A percentile compares a stretch with the other conserved stretches of the same genome.
Conservation (phyloP, 441 rosid species). For the Erodium chrysanthum region DNA sequence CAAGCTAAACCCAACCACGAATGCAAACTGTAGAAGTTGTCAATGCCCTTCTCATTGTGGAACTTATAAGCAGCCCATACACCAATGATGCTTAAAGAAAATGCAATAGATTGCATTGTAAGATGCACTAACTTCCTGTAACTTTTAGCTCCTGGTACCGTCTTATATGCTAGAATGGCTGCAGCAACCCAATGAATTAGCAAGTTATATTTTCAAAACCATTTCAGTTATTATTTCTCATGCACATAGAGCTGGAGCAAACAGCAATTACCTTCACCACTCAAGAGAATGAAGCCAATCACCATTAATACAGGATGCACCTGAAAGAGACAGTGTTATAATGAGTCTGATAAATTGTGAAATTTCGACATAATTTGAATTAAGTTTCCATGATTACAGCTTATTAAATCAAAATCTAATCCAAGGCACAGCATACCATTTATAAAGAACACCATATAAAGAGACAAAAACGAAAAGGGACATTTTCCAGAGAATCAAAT, state of each 20-base stretch:
- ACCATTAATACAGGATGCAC: constrained; percentile 83
- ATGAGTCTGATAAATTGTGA: background rate
- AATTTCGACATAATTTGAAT: background rate
- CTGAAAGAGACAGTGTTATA: constrained; percentile 25
- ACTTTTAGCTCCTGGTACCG: constrained; percentile 16
- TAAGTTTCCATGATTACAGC: background rate
- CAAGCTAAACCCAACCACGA: constrained; percentile 2
- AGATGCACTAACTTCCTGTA: constrained; percentile 17
- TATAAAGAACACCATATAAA: too few relatives aligned
- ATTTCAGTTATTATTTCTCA: background rate
- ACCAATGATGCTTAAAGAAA: constrained; percentile 15
- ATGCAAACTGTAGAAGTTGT: constrained; percentile 8
- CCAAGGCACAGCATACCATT: background rate
- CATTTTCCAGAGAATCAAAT: background rate
- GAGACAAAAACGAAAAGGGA: background rate
- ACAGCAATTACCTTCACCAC: constrained; percentile 66
- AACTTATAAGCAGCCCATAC: constrained; percentile 3
- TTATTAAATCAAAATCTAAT: background rate
- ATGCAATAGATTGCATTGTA: constrained; percentile 13
- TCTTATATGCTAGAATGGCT: constrained; percentile 21
- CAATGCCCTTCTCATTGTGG: constrained; percentile 2
- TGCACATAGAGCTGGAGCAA: background rate
- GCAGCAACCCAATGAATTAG: constrained; percentile 8
- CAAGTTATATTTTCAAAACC: background rate
- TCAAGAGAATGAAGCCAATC: constrained; percentile 73